A percentile compares a stretch with the other conserved stretches of the same genome.
phyloP scores from a whole-genome alignment of 164 flowering plant species.

The Vitis cinerea region DNA sequence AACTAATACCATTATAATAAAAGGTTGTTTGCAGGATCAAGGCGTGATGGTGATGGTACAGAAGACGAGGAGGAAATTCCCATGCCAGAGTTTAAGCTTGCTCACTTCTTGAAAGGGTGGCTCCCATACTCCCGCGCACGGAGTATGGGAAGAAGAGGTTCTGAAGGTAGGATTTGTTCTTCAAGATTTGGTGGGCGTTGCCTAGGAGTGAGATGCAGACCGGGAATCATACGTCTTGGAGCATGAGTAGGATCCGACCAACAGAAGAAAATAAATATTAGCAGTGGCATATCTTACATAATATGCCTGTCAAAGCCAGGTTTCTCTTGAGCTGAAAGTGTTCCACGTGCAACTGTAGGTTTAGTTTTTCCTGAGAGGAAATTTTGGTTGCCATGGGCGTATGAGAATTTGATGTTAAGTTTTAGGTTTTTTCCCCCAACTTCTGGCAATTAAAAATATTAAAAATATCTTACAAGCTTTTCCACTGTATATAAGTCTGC shows the following conservation, averaged over 20 bases:
- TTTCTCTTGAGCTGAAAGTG: no score
- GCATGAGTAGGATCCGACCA: not conserved
- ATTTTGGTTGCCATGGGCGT: no score
- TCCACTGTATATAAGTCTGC: no score
- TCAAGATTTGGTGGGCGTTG: slow-evolving; percentile 9
- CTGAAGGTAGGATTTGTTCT: slow-evolving; percentile 17
- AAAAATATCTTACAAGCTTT: no score
- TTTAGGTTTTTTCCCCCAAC: no score
- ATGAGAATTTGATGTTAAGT: no score
- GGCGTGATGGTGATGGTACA: not conserved
- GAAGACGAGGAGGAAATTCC: slow-evolving; percentile 15
- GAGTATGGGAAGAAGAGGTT: slow-evolving; percentile 12
- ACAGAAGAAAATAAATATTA: no score
- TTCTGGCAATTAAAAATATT: no score
- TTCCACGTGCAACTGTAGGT: no score
- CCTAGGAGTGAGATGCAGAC: not conserved
- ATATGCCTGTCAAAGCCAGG: no score
- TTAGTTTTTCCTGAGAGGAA: no score
- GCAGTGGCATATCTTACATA: no score
- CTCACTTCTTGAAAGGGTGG: slow-evolving; percentile 29
- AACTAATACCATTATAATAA: not conserved
- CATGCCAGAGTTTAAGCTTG: slow-evolving; percentile 10
- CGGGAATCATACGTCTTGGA: not conserved
- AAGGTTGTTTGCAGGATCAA: slow-evolving; percentile 11
- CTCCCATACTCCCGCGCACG: slow-evolving; percentile 23